phyloP scores from a whole-genome alignment of 1,284 basidiomycete genomes.

The Leccinum cinnamomeum region DNA sequence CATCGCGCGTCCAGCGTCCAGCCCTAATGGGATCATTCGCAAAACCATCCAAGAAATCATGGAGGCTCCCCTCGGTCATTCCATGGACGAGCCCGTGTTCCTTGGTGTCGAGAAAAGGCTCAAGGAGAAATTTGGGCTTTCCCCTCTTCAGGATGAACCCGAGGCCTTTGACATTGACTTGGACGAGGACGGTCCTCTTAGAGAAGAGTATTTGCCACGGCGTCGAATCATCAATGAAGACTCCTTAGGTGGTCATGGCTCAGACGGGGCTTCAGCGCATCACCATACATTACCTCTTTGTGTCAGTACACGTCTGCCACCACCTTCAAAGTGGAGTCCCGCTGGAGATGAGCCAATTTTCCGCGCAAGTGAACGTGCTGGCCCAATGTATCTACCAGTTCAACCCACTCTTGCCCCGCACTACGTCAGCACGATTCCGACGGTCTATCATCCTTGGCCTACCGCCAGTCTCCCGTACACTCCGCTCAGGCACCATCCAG shows the following conservation, averaged over 20 bases:
- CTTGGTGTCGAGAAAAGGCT: conserved; percentile 64
- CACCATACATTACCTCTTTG: conserved; percentile 26
- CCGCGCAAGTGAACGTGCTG: conserved; percentile 48
- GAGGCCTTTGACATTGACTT: conserved; percentile 70
- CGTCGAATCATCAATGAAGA: conserved; percentile 45
- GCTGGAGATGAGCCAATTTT: conserved; percentile 70
- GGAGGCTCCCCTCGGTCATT: conserved; percentile 41
- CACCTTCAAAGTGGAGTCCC: conserved; percentile 79
- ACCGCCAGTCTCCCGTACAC: conserved; percentile 35
- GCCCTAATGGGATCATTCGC: conserved; percentile 64
- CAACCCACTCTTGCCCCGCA: conserved; percentile 46
- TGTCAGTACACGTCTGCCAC: conserved; percentile 50
- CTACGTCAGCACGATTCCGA: conserved; percentile 28
- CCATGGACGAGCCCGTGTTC: conserved; percentile 62
- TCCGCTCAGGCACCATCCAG: conserved; percentile 22
- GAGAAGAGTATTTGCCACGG: conserved; percentile 75
- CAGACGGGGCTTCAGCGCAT: conserved; percentile 1
- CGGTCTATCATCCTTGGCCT: conserved; percentile 43
- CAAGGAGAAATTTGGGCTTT: conserved; percentile 48
- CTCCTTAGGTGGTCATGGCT: conserved; percentile 5
- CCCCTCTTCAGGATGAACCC: conserved; percentile 36
- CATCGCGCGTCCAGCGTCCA: conserved; percentile 73
- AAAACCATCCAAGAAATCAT: conserved; percentile 69
- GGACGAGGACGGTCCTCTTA: conserved; percentile 76
- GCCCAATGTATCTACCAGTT: conserved; percentile 62